Percentiles rank a stretch among this genome's conserved stretches.
Evolutionary conservation across 257 asterid species (phyloP).

Genomic region (Penstemon newberryi): DNA sequence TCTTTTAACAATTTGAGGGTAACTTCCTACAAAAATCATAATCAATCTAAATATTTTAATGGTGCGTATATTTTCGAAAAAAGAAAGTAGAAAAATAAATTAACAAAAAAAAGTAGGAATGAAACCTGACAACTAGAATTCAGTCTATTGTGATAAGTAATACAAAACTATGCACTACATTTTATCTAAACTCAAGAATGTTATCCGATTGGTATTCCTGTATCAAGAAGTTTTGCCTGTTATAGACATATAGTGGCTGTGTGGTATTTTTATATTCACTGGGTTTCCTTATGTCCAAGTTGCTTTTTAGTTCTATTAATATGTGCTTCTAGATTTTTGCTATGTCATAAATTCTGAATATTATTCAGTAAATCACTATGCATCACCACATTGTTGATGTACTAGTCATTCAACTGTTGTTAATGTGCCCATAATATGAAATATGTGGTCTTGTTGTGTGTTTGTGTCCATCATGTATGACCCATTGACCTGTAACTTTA

Average conservation of each 20-base stretch:
- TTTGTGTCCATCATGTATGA: not conserved
- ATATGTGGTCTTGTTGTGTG: not conserved
- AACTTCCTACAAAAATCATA: too few relatives aligned
- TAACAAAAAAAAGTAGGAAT: not conserved
- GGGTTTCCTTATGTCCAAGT: constrained; percentile 10
- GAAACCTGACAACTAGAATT: not conserved
- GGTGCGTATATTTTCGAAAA: too few relatives aligned
- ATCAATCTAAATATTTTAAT: too few relatives aligned
- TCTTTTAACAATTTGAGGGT: not conserved
- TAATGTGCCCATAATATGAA: not conserved
- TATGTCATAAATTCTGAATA: not conserved
- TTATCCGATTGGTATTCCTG: not conserved
- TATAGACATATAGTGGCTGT: not conserved
- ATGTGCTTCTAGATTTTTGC: not conserved
- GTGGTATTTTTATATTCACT: not conserved
- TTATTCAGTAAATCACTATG: not conserved
- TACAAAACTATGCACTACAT: not conserved
- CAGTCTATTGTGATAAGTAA: not conserved
- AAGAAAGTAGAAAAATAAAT: too few relatives aligned
- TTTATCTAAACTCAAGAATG: not conserved
- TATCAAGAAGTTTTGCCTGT: not conserved
- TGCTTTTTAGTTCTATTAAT: not conserved
- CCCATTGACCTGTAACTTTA: constrained; percentile 1
- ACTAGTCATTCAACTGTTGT: not conserved
- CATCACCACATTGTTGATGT: not conserved